These are phyloP conservation scores for Piper betle DNA, from an alignment of 164 flowering plant species.

Conservation along the genomic window DNA sequence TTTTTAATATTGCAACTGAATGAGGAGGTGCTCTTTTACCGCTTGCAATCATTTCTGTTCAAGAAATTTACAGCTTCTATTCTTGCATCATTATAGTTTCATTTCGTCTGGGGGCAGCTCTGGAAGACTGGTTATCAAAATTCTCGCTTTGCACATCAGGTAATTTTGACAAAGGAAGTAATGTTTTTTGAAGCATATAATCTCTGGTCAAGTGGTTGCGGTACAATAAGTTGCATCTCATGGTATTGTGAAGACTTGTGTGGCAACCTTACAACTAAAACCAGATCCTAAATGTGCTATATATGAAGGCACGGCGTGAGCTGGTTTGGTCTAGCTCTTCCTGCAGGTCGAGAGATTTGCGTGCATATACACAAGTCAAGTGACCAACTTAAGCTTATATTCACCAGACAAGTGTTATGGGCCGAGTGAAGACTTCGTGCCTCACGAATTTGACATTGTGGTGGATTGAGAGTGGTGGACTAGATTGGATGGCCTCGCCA, in stretches of 20 bases:
- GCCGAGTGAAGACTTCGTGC: slow-evolving; percentile 92
- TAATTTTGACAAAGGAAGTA: slow-evolving; percentile 1
- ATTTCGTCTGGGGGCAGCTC: slow-evolving; percentile 94
- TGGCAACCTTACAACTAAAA: too few relatives aligned
- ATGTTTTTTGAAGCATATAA: background rate
- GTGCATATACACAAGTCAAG: slow-evolving; percentile 87
- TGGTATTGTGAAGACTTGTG: too few relatives aligned
- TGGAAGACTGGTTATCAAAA: slow-evolving; percentile 98
- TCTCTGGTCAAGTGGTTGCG: too few relatives aligned
- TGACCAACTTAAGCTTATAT: slow-evolving; percentile 66
- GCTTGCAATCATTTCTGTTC: too few relatives aligned
- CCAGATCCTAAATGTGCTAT: too few relatives aligned
- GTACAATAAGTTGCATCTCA: too few relatives aligned
- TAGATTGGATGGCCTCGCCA: too few relatives aligned
- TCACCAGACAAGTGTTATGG: slow-evolving; percentile 91
- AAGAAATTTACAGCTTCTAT: background rate
- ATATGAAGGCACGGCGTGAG: too few relatives aligned
- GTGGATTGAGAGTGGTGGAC: background rate
- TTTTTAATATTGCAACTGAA: too few relatives aligned
- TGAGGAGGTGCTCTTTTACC: too few relatives aligned
- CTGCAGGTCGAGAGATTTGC: slow-evolving; percentile 95
- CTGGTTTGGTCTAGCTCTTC: background rate
- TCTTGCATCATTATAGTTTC: slow-evolving; percentile 43
- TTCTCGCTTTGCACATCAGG: slow-evolving; percentile 99
- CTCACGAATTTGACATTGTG: slow-evolving; percentile 75